Conservation (phyloP, 495 filamentous ascomycete species). For the Neurospora hispaniola region DNA sequence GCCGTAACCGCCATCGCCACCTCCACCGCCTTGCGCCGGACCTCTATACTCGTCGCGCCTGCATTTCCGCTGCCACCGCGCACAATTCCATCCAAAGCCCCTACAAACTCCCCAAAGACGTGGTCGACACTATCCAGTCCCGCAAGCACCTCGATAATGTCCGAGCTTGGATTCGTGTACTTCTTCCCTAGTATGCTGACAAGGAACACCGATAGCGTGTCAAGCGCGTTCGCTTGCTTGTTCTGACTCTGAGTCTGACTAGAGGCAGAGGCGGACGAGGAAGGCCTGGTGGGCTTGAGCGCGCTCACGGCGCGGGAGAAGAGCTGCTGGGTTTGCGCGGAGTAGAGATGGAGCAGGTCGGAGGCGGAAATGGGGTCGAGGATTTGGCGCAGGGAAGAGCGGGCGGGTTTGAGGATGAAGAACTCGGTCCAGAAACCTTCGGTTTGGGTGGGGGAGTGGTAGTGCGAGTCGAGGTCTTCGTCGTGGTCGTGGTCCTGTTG, state of each 20-base stretch:
- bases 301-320: conserved; percentile 62
- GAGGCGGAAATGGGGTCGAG: conserved; percentile 58
- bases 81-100: conserved; percentile 67
- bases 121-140: conserved; percentile 80
- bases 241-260: not conserved
- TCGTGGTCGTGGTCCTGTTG: conserved; percentile 40
- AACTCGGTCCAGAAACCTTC: conserved; percentile 97
- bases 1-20: conserved; percentile 77
- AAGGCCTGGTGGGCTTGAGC: conserved; percentile 32
- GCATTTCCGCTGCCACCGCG: conserved; percentile 45
- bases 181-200: conserved; percentile 70
- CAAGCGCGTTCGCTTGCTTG: not conserved
- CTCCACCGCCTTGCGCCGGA: conserved; percentile 70
- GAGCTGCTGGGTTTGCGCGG: conserved; percentile 66
- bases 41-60: conserved; percentile 28
- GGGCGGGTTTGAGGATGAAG: conserved; percentile 77
- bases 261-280: not conserved
- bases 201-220: conserved; percentile 45
- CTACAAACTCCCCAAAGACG: conserved; percentile 81
- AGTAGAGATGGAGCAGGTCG: conserved; percentile 57
- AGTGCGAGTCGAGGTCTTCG: conserved; percentile 23
- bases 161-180: conserved; percentile 92
- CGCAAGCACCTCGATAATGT: conserved; percentile 81
- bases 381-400: conserved; percentile 49
- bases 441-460: conserved; percentile 39